A percentile compares a stretch with the other conserved stretches of the same genome.
Conservation (phyloP, 2,329 filamentous ascomycete genomes). For the Biscogniauxia mediterranea region DNA sequence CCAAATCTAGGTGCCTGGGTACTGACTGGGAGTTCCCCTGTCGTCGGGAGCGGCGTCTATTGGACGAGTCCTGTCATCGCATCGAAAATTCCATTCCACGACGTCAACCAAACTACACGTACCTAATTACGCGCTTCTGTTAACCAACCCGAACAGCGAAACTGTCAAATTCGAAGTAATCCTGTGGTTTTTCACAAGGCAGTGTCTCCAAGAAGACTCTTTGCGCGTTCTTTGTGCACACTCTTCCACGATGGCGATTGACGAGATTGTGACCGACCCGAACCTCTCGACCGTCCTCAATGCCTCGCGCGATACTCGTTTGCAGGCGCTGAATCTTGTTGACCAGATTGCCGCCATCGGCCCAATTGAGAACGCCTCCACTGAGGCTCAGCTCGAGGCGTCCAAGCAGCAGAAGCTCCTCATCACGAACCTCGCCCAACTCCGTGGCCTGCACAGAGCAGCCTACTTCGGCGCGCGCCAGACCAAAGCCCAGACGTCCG, state of each 20-base stretch:
- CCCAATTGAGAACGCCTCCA: slow-evolving; percentile 41
- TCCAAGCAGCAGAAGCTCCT: slow-evolving; percentile 78
- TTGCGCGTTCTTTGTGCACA: background rate
- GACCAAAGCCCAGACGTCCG: slow-evolving; percentile 82
- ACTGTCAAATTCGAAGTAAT: background rate
- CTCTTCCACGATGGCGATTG: slow-evolving; percentile 46
- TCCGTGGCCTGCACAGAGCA: slow-evolving; percentile 79
- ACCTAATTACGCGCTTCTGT: background rate
- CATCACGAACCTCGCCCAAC: slow-evolving; percentile 72
- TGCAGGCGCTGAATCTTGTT: slow-evolving; percentile 67
- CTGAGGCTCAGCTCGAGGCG: slow-evolving; percentile 55
- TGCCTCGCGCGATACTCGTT: slow-evolving; percentile 69
- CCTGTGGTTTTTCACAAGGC: background rate
- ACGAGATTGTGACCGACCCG: slow-evolving; percentile 61
- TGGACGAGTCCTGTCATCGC: background rate
- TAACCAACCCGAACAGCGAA: background rate
- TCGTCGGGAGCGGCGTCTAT: background rate
- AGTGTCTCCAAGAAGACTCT: too few species aligned
- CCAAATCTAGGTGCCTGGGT: too few species aligned
- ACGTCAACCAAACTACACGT: slow-evolving; percentile 5
- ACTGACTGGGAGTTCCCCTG: background rate
- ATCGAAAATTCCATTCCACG: slow-evolving; percentile 6
- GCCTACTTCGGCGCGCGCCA: slow-evolving; percentile 78
- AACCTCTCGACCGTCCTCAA: slow-evolving; percentile 67
- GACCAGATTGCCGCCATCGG: slow-evolving; percentile 48